Base-by-base conservation (phyloP, 768 basidiomycete species). In the Boletellus emodensis region DNA sequence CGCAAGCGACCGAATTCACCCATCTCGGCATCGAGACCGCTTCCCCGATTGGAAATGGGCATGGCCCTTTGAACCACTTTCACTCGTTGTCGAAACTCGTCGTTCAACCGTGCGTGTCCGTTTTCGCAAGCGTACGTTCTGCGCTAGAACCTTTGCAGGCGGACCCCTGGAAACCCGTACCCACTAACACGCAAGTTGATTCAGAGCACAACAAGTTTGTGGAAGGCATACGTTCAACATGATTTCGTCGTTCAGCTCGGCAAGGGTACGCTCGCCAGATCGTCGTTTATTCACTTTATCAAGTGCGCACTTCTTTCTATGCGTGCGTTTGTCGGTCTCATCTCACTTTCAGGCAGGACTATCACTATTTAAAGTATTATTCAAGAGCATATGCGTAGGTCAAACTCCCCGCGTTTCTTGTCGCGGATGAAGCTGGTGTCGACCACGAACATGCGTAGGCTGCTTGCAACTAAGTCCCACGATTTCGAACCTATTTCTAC, bases 51-150 rank as follows among this genome's bases (percentile, higher is more conserved):
- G 94, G 92, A 0, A 65, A 72, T 10, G 93, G 94, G 0, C 72
- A 84, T 47, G 93, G 93, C 1, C 94, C 94, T 3, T 74, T 97
- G 17, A 92, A 97, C 66, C 93, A 97, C 62, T 71, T 88, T 46
- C 88, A 92, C 60, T 72, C 81, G 0, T 71, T 83, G 13, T 61
- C 72, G 2, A 69, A 56, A 4, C 71, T 75, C 1, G 54, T 72
- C 1, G 66, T 95, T 15, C 79, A 81, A 1, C 67, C 68, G 83
- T 83, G 90, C 77, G 42, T 48, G 58, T 49, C 18, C 11, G 20
- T n/a, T 32, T 15, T 46, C 10, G 20, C 7, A 17, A 0, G 14
- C 12, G 8, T 14, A 7, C 30, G 41, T 10, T 33, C 32, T 17
- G 30, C 33, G 12, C 48, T 44, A 9, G 8, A 35, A 22, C 17